These are phyloP conservation scores for Sarocladium strictum DNA, from an alignment of 2,329 filamentous ascomycete genomes.

Conservation along the genomic window DNA sequence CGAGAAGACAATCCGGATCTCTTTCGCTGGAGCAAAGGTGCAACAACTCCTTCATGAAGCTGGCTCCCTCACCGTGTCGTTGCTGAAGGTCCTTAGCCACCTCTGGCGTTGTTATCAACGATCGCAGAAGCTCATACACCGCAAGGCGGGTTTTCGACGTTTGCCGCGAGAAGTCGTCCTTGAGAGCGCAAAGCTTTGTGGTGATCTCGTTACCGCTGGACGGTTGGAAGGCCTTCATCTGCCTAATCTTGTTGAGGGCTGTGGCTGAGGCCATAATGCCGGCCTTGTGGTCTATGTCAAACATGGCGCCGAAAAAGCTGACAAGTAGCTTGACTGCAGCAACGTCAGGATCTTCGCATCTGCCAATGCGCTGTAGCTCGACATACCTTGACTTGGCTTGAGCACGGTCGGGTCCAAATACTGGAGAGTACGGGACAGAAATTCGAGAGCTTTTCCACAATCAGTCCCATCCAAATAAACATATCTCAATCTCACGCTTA, in stretches of 20 bases:
- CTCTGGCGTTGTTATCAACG: constrained; percentile 36
- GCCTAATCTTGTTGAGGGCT: constrained; percentile 42
- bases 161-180: constrained; percentile 52
- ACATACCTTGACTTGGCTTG: constrained; percentile 43
- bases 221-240: constrained; percentile 46
- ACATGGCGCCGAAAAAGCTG: constrained; percentile 53
- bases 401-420: constrained; percentile 39
- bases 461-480: neutral
- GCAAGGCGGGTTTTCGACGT: constrained; percentile 43
- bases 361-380: neutral
- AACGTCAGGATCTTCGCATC: neutral
- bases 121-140: constrained; percentile 43
- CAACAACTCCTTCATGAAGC: constrained; percentile 44
- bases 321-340: constrained; percentile 37
- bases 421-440: constrained; percentile 47
- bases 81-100: constrained; percentile 39
- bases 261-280: constrained; percentile 49
- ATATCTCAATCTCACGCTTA: constrained; percentile 16
- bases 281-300: constrained; percentile 53
- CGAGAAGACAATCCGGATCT: constrained; percentile 50
- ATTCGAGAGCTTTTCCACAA: constrained; percentile 41
- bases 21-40: constrained; percentile 48
- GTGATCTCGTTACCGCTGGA: constrained; percentile 43
- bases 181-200: constrained; percentile 41
- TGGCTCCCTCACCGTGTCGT: constrained; percentile 34